Evolutionary conservation across 2,329 filamentous ascomycete genomes (phyloP), one percentile per base, ranked within the genome.

Genomic region (Ophiocordyceps sinensis): DNA sequence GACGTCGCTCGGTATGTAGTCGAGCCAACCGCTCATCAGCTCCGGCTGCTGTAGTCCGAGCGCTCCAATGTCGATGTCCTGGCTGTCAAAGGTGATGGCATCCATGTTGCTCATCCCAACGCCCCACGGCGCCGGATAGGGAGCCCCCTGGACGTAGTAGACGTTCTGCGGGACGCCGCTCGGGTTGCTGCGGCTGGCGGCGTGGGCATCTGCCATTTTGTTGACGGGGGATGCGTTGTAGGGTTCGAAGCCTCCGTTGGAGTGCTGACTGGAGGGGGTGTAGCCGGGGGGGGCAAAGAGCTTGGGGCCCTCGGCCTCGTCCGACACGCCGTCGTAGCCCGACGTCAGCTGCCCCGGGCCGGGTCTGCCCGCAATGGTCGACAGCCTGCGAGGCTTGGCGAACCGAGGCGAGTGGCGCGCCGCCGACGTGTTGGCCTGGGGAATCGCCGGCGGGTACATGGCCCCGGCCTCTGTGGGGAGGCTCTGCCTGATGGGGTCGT

Each of bases 11-110:
- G 82, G 80, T 7, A 86, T 62, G 44, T 83, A 84, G 50, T 85
- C 82, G 11, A 87, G 64, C 80, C 82, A 88, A 4, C 61, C 61
- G 1, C 79, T 76, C 67, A 82, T 75, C 60, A 85, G 73, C 36
- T 85, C 80, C 14, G 77, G 72, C 2, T 64, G 62, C 2, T 65
- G 62, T 32, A 70, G 45, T 0, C 76, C 78, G 15, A 87, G 61
- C 5, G 74, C 64, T 21, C 73, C 75, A 67, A 88, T 81, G 47
- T 88, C 82, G 29, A 89, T 76, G 47, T 88, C 82, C 47, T 85
- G 82, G 44, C 76, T 81, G 54, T 85, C 77, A 48, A 88, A 84
- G 45, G 82, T 78, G 61, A 87, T 80, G 47, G 63, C 61, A 37
- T 71, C 63, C 45, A 65, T 61, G 41, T 54, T 61, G 8, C 57